Percentiles rank a stretch among this genome's conserved stretches.
Conservation (phyloP, 257 asterid species). For the Solanum infundibuliforme region DNA sequence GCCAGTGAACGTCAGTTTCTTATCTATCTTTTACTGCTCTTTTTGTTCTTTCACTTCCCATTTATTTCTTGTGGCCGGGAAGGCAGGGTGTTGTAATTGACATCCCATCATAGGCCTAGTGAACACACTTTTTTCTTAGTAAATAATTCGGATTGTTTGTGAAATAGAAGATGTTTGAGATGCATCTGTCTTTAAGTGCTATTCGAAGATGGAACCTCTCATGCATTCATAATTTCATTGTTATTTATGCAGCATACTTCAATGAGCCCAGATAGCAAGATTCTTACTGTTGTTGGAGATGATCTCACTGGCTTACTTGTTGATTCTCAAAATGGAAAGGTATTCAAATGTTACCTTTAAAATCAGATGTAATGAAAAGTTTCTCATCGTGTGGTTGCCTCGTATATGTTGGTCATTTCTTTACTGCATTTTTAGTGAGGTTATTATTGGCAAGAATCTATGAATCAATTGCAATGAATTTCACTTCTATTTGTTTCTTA, state of each 20-base stretch:
- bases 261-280: slow-evolving; percentile 59
- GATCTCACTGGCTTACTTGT: slow-evolving; percentile 47
- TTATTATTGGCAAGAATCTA: not conserved
- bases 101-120: not conserved
- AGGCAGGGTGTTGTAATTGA: not conserved
- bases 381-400: not conserved
- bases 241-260: slow-evolving; percentile 57
- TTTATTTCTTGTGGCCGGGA: not conserved
- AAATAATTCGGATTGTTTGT: not conserved
- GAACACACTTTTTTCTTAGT: not conserved
- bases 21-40: not conserved
- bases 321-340: slow-evolving; percentile 64
- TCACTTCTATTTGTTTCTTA: not conserved
- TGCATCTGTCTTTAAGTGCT: not conserved
- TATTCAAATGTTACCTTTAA: not conserved
- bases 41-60: not conserved
- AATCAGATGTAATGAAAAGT: not conserved
- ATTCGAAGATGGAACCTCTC: not conserved
- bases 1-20: slow-evolving; percentile 82
- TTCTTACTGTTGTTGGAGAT: slow-evolving; percentile 67
- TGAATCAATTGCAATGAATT: not conserved
- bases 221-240: not conserved
- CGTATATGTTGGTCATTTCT: not conserved
- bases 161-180: not conserved
- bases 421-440: not conserved